A percentile compares a stretch with the other conserved stretches of the same genome.
phyloP scores from a whole-genome alignment of 352 stramenopile genomes.

The Thalassiosira mediterranea region DNA sequence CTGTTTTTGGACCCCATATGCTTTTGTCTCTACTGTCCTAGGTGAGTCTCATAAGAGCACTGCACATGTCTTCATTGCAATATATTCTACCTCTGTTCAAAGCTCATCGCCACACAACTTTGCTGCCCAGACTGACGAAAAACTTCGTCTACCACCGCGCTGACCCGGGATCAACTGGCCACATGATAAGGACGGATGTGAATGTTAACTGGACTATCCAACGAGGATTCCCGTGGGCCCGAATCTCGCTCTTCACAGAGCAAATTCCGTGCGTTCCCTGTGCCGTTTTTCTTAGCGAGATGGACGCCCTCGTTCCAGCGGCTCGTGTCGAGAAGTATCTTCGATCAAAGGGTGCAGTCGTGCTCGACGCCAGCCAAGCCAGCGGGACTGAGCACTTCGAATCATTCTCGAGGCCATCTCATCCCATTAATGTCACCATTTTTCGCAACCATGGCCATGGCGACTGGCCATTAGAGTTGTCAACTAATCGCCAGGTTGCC shows the following conservation, averaged over 20 bases:
- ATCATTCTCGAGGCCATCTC: constrained; percentile 53
- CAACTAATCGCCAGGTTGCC: constrained; percentile 29
- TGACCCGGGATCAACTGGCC: constrained; percentile 72
- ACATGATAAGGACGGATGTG: constrained; percentile 80
- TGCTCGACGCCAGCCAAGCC: constrained; percentile 51
- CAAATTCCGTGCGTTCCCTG: constrained; percentile 73
- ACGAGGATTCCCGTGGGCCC: constrained; percentile 75
- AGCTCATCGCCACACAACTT: neutral
- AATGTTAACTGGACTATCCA: constrained; percentile 85
- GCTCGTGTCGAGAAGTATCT: constrained; percentile 73
- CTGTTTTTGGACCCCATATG: constrained; percentile 83
- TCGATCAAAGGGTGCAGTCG: constrained; percentile 53
- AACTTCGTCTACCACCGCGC: constrained; percentile 80
- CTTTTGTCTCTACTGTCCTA: constrained; percentile 77
- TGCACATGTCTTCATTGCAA: neutral
- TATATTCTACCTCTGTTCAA: neutral
- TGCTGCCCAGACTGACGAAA: constrained; percentile 60
- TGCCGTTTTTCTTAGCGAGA: constrained; percentile 74
- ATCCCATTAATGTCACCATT: constrained; percentile 68
- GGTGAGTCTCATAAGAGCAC: constrained; percentile 3
- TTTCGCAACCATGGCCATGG: constrained; percentile 69
- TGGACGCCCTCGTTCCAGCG: constrained; percentile 74
- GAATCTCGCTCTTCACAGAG: constrained; percentile 77
- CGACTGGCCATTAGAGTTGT: constrained; percentile 52
- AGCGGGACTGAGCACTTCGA: constrained; percentile 37